Base-by-base conservation (phyloP, 1,139 yeast species). In the Lodderomyces orthopsilosis region DNA sequence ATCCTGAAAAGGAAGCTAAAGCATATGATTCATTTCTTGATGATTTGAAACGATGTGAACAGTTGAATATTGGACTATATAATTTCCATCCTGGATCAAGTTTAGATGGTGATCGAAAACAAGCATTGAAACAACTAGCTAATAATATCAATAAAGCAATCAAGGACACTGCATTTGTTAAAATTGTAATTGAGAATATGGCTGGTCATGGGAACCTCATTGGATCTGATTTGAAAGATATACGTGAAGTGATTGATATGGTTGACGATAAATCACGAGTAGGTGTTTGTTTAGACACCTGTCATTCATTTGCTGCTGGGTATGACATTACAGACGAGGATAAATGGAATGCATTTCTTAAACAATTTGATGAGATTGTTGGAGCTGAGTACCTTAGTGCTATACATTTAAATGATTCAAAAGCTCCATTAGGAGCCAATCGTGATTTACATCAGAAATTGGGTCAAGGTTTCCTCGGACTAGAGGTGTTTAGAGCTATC, bases 51-150 rank as follows among this genome's bases (percentile, higher is more conserved):
- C 68, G 98, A 51, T 93, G 98, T 63, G 98, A 93, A 58, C 77
- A 75, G 54, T 68, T 93, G 43, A 85, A 85, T 28, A 84, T 93
- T 49, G 96, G 96, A 0, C 69, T 85, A 22, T 93, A 93, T 65
- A 93, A 93, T 61, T 81, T 94, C 62, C 98, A 93, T 57, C 98
- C 99, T 0, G 98, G 99, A 0, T 88, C 97, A 1, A 79, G 90
- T 32, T 68, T 93, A 42, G 87, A 83, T 42, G 79, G 85, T 1
- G 87, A 85, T 57, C 89, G 84, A 56, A 57, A 63, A 3, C 77
- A 70, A 23, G 88, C 95, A 1, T 65, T 91, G 41, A 65, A 65
- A 41, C 77, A 81, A 44, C 69, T 93, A 50, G 97, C 98, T 0
- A 71, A 72, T 14, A 85, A 86, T 50, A 83, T 93, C 52, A 93